phyloP scores from a whole-genome alignment of 2,329 filamentous ascomycete species.

The Aspergillus sp. region DNA sequence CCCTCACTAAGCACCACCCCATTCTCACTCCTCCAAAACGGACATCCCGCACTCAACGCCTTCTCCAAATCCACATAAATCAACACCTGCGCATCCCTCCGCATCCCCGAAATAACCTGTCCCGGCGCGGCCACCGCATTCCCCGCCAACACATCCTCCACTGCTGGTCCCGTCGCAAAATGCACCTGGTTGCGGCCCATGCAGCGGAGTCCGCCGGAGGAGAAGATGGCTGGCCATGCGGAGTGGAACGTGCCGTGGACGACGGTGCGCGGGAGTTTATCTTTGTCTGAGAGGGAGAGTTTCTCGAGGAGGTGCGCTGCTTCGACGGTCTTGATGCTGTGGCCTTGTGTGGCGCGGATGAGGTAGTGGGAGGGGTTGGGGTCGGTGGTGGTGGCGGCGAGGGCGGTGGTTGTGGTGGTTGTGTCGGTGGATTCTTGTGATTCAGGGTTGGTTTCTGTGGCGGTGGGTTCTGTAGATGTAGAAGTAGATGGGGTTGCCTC shows the following conservation, averaged over 20 bases:
- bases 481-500: neutral
- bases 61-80: conserved; percentile 72
- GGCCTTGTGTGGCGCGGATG: conserved; percentile 94
- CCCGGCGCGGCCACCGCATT: neutral
- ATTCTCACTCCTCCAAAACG: conserved; percentile 80
- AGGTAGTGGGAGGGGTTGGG: conserved; percentile 70
- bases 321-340: conserved; percentile 73
- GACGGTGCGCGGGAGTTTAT: conserved; percentile 62
- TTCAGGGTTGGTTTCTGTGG: neutral
- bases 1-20: conserved; percentile 66
- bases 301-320: conserved; percentile 70
- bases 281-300: conserved; percentile 59
- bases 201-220: conserved; percentile 72
- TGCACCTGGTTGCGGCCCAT: conserved; percentile 91
- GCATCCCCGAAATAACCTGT: conserved; percentile 75
- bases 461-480: neutral
- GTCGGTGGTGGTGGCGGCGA: conserved; percentile 46
- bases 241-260: conserved; percentile 88
- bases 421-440: neutral
- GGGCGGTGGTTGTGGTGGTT: conserved; percentile 37
- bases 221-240: conserved; percentile 73
- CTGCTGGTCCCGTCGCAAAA: conserved; percentile 73
- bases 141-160: conserved; percentile 31
- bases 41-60: conserved; percentile 63
- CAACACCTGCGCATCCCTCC: conserved; percentile 72